These are phyloP conservation scores for Orychophragmus violaceus DNA, from an alignment of 345 rosid genomes.

Conservation along the genomic window DNA sequence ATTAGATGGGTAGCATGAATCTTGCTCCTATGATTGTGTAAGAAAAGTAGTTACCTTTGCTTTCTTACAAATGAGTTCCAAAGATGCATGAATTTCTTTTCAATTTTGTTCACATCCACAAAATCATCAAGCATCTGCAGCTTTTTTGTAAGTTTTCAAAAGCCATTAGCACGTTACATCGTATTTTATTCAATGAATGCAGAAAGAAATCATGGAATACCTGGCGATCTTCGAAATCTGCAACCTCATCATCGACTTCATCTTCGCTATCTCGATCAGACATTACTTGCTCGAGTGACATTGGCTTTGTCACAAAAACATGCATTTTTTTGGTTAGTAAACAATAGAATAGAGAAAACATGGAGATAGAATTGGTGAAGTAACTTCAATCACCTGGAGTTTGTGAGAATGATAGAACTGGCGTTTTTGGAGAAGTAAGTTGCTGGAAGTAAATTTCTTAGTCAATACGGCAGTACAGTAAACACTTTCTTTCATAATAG, in stretches of 20 bases:
- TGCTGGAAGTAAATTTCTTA: slow-evolving; percentile 40
- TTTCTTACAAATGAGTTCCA: slow-evolving; percentile 91
- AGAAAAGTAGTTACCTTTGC: slow-evolving; percentile 47
- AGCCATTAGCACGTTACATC: slow-evolving; percentile 12
- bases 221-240: slow-evolving; percentile 80
- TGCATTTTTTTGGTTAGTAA: slow-evolving; percentile 14
- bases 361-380: neutral
- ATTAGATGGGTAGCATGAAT: neutral
- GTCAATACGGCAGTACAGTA: slow-evolving; percentile 1
- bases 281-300: slow-evolving; percentile 65
- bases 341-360: neutral
- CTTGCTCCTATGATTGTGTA: neutral
- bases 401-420: slow-evolving; percentile 96
- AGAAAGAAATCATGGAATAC: slow-evolving; percentile 35
- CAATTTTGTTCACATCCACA: slow-evolving; percentile 80
- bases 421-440: slow-evolving; percentile 61
- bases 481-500: neutral
- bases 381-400: slow-evolving; percentile 64
- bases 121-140: slow-evolving; percentile 98
- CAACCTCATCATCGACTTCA: slow-evolving; percentile 69
- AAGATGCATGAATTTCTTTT: slow-evolving; percentile 75
- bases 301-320: slow-evolving; percentile 42
- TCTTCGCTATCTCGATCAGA: slow-evolving; percentile 85
- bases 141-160: slow-evolving; percentile 1
- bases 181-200: neutral